Base-by-base conservation (phyloP, 2,329 filamentous ascomycete genomes). In the Scedosporium dehoogii region DNA sequence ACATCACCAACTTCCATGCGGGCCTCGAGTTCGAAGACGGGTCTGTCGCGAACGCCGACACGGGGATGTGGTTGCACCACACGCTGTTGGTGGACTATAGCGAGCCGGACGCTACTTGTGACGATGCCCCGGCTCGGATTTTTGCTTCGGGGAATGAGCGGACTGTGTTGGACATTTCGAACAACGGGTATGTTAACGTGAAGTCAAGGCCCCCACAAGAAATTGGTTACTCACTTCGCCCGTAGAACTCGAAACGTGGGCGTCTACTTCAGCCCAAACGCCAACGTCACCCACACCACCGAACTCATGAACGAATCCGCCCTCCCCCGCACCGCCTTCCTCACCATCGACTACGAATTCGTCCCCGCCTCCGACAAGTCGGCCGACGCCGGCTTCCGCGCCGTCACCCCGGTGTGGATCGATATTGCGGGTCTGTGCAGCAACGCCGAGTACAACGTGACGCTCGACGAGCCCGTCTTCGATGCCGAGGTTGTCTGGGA, bases 21-120 rank as follows among this genome's bases (percentile, higher is more conserved):
- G 67, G 62, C 14, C 66, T 75, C 9, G 66, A 71, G 61, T 70
- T 71, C 63, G 62, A 65, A 2, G 66, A 73, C 62, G 73, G 72
- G 4, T 65, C 67, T 12, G 57, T 60, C 9, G 73, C 72, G 38
- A 72, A 73, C 63, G 66, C 67, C 57, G 66, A 72, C 64, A 72
- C 65, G 2, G 68, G 69, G 58, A 65, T 71, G 41, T 72, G 68
- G 67, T 66, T 74, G 4, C 72, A 73, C 64, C 67, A 71, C 59
- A 60, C 64, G 14, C 63, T 67, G 1, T 21, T 69, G 6, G 18
- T 60, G 3, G 56, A 58, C 53, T 3, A 42, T 4, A 53, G 29
- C 27, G 48, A 25, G 21, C 10, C 14, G 5, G 62, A 61, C 27
- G 6, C 33, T 12, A 58, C 48, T 21, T 64, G 63, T 48, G 33